These are phyloP conservation scores for Jamesozyma spencerorum DNA, from an alignment of 805 yeast species.

Conservation along the genomic window DNA sequence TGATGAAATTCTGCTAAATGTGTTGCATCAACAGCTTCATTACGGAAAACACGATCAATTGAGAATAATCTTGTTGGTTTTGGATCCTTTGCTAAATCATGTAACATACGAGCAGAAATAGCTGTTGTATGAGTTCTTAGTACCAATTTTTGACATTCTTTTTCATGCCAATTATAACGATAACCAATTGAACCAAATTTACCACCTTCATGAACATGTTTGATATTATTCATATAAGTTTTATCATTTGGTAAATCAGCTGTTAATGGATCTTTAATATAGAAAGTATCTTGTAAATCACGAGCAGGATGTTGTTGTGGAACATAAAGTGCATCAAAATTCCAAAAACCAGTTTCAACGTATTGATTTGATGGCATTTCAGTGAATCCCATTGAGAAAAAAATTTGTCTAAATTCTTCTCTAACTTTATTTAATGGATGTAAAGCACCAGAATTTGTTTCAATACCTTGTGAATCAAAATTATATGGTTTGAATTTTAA, in stretches of 20 bases:
- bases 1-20: slow-evolving; percentile 99
- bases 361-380: slow-evolving; percentile 99
- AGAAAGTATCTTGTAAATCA: slow-evolving; percentile 97
- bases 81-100: slow-evolving; percentile 79
- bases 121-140: slow-evolving; percentile 98
- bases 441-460: slow-evolving; percentile 81
- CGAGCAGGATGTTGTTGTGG: slow-evolving; percentile 99
- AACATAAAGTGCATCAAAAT: slow-evolving; percentile 89
- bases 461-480: slow-evolving; percentile 88
- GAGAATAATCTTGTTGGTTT: slow-evolving; percentile 87
- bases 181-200: slow-evolving; percentile 93
- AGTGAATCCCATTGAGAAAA: slow-evolving; percentile 95
- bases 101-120: slow-evolving; percentile 79
- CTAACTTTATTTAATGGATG: slow-evolving; percentile 96
- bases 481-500: slow-evolving; percentile 89
- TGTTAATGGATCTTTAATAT: slow-evolving; percentile 80
- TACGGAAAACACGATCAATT: slow-evolving; percentile 97
- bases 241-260: slow-evolving; percentile 80
- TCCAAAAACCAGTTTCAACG: slow-evolving; percentile 98
- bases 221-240: slow-evolving; percentile 66
- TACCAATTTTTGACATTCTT: slow-evolving; percentile 83
- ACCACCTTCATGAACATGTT: slow-evolving; percentile 80
- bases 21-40: slow-evolving; percentile 98
- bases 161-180: slow-evolving; percentile 94
- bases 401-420: slow-evolving; percentile 95